Conservation (phyloP, 257 asterid species). For the Fraxinus anomala region DNA sequence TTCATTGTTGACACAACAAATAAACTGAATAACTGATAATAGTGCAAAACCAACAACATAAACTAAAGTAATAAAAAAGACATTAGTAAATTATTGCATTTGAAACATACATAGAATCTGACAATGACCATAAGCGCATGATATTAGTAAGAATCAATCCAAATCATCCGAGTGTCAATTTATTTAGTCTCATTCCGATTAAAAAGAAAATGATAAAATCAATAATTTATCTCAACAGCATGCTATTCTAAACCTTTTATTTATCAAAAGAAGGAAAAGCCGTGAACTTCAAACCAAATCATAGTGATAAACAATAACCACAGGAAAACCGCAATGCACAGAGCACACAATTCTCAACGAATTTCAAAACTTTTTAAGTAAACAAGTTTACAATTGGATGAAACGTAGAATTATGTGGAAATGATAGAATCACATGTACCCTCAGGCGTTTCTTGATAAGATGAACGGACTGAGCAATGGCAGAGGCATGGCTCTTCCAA, state of each 20-base stretch:
- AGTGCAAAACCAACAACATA: neutral
- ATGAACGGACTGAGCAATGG: constrained; percentile 83
- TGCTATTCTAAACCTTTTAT: no score
- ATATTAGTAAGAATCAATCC: neutral
- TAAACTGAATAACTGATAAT: constrained; percentile 11
- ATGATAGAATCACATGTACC: constrained; percentile 33
- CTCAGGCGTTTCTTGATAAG: constrained; percentile 84
- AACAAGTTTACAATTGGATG: no score
- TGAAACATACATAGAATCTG: no score
- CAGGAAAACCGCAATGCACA: no score
- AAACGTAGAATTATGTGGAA: neutral
- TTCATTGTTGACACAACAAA: neutral
- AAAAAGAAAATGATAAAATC: neutral
- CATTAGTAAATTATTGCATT: neutral
- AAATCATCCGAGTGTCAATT: neutral
- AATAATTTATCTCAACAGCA: neutral
- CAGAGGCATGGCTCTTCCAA: constrained; percentile 91
- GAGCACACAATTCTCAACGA: no score
- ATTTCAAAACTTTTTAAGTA: no score
- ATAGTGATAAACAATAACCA: no score
- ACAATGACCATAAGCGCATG: no score
- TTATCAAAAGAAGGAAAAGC: no score
- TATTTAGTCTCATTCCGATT: neutral
- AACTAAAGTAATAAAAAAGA: no score
- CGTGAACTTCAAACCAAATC: no score